Base-by-base conservation (phyloP, 1,284 basidiomycete species). In the Boletus semigastroideus region DNA sequence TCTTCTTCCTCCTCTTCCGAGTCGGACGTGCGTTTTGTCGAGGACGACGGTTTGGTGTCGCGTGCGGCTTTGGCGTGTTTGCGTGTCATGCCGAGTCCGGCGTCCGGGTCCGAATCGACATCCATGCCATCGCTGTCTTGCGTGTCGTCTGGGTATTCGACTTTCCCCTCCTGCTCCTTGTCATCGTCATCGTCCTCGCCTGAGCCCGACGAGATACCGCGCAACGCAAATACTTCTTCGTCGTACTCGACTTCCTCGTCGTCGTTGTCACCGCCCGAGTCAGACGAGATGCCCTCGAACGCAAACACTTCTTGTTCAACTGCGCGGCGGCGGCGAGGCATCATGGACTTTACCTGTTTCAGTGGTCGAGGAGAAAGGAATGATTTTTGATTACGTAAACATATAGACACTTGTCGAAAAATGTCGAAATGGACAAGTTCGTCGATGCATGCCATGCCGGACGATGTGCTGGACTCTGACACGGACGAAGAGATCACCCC, bases 171-270 rank as follows among this genome's bases (percentile, higher is more conserved):
- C 3, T 90, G 56, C 78, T 78, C 56, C 3, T 90, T 88, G 27
- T 87, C 87, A 22, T 22, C 3, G 84, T 70, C 13, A 79, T 78
- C 56, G 78, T 78, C 56, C 3, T 90, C 88, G 27, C 78, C 77
- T 22, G 67, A 72, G 27, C 72, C 71, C 11, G 74, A 72, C 2
- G 61, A 67, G 31, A 70, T 31, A 5, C 60, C 69, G 6, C 42
- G 25, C 42, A 67, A 43, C 9, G 68, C 74, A 17, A 72, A 75
- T 37, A 66, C 90, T 40, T 93, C 89, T 27, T 75, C 76, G 13
- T 52, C 46, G 34, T 16, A 36, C 16, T 48, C 53, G 20, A 25
- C 25, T 30, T 42, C 40, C 78, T 78, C 56, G 85, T 71, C 14
- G 3, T 90, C 87, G 31, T 87, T 87, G 42, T 78, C 76, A 85